phyloP scores from a whole-genome alignment of 2,329 filamentous ascomycete species.

The Aspergillus candidus region DNA sequence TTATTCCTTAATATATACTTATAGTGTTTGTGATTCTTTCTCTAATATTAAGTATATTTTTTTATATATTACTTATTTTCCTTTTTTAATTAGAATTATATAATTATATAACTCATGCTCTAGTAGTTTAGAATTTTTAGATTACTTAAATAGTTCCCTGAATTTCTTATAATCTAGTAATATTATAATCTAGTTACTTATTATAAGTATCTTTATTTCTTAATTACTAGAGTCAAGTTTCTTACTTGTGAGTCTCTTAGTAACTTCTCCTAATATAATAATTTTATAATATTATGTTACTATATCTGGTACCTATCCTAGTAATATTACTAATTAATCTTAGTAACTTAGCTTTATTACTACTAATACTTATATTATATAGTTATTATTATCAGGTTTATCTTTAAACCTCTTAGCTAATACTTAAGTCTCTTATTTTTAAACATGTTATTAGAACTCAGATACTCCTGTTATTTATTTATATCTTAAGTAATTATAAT shows the following conservation, averaged over 20 bases:
- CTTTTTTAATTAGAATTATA: not conserved
- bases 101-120: not conserved
- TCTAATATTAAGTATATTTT: slow-evolving; percentile 1
- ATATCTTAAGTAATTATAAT: not conserved
- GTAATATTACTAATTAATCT: not conserved
- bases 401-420: too few species aligned
- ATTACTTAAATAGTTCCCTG: not conserved
- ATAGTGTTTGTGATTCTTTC: not conserved
- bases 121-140: not conserved
- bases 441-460: too few species aligned
- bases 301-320: not conserved
- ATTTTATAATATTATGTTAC: slow-evolving; percentile 1
- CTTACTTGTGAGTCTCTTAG: not conserved
- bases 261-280: not conserved
- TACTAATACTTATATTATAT: not conserved
- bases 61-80: not conserved
- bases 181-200: not conserved
- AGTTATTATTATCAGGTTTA: too few species aligned
- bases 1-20: not conserved
- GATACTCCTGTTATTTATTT: not conserved
- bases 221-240: not conserved
- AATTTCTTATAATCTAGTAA: not conserved
- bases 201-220: not conserved
- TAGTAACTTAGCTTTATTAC: not conserved
- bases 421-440: not conserved